Percentiles rank a stretch among this genome's conserved stretches.
phyloP scores from a whole-genome alignment of 2,329 filamentous ascomycete genomes.

The Phyllosticta paracitricarpa region DNA sequence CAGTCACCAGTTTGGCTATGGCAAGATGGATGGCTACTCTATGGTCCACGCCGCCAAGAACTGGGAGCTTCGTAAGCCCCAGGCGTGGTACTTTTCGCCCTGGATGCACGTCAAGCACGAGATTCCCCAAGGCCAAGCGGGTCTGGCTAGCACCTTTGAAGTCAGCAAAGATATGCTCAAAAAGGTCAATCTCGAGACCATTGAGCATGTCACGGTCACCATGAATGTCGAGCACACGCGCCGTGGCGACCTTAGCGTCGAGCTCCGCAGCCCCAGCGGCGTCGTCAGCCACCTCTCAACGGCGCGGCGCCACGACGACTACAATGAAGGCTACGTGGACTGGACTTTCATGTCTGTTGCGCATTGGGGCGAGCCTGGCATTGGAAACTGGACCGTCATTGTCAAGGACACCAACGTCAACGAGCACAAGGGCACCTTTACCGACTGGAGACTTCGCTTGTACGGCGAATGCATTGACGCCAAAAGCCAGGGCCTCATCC shows the following conservation, averaged over 20 bases:
- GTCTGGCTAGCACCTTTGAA: conserved; percentile 69
- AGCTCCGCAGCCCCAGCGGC: conserved; percentile 74
- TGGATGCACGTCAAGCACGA: conserved; percentile 82
- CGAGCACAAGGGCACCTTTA: conserved; percentile 63
- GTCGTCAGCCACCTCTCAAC: conserved; percentile 77
- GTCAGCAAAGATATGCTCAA: conserved; percentile 74
- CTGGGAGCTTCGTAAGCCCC: conserved; percentile 84
- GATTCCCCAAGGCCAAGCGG: conserved; percentile 77
- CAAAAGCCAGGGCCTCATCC: conserved; percentile 60
- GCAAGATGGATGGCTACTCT: conserved; percentile 81
- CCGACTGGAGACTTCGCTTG: conserved; percentile 87
- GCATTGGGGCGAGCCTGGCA: conserved; percentile 85
- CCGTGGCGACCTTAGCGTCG: conserved; percentile 85
- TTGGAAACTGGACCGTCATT: conserved; percentile 84
- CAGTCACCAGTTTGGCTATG: conserved; percentile 92
- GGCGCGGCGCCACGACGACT: conserved; percentile 59
- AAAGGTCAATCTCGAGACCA: conserved; percentile 68
- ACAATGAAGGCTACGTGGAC: conserved; percentile 65
- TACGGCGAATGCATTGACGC: conserved; percentile 85
- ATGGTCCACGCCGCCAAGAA: conserved; percentile 78
- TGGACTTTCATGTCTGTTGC: conserved; percentile 99
- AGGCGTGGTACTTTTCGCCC: conserved; percentile 88
- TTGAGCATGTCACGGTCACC: conserved; percentile 94
- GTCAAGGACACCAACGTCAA: conserved; percentile 80
- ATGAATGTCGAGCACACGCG: conserved; percentile 90